Percentiles rank a stretch among this genome's conserved stretches.
These are phyloP conservation scores for Pluteus cervinus DNA, from an alignment of 768 basidiomycete genomes.

Conservation along the genomic window DNA sequence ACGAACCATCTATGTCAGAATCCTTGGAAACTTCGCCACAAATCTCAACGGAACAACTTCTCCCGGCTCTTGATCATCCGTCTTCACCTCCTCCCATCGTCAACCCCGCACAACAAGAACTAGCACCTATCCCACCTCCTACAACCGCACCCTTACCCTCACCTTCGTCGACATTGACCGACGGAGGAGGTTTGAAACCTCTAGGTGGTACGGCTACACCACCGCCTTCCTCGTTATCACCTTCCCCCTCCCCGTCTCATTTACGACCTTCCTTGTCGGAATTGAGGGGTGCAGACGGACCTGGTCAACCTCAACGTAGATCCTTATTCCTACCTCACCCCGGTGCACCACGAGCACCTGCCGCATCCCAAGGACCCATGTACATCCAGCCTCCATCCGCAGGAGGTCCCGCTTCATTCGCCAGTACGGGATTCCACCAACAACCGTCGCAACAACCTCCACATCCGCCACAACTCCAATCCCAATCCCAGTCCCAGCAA, in stretches of 20 bases:
- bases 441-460: slow-evolving; percentile 11
- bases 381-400: slow-evolving; percentile 34
- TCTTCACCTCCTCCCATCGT: neutral
- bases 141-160: slow-evolving; percentile 14
- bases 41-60: too few relatives aligned
- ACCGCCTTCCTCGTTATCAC: slow-evolving; percentile 4
- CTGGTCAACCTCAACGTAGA: slow-evolving; percentile 25
- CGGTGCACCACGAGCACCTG: slow-evolving; percentile 37
- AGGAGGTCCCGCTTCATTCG: slow-evolving; percentile 5
- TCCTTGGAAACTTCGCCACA: too few relatives aligned
- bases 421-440: slow-evolving; percentile 4
- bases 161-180: slow-evolving; percentile 6
- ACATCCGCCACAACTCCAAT: slow-evolving; percentile 9
- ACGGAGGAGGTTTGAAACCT: neutral
- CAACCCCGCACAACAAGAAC: slow-evolving; percentile 3
- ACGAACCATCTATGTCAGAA: too few relatives aligned
- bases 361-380: slow-evolving; percentile 45
- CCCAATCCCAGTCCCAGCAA: neutral
- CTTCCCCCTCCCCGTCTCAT: slow-evolving; percentile 12
- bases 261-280: slow-evolving; percentile 26
- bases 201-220: slow-evolving; percentile 8
- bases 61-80: too few relatives aligned
- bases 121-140: slow-evolving; percentile 5
- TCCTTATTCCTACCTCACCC: slow-evolving; percentile 41
- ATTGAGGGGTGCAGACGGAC: slow-evolving; percentile 21